A percentile compares a stretch with the other conserved stretches of the same genome.
phyloP scores from a whole-genome alignment of 2,329 filamentous ascomycete species.

The Rhytidhysteron rufulum region DNA sequence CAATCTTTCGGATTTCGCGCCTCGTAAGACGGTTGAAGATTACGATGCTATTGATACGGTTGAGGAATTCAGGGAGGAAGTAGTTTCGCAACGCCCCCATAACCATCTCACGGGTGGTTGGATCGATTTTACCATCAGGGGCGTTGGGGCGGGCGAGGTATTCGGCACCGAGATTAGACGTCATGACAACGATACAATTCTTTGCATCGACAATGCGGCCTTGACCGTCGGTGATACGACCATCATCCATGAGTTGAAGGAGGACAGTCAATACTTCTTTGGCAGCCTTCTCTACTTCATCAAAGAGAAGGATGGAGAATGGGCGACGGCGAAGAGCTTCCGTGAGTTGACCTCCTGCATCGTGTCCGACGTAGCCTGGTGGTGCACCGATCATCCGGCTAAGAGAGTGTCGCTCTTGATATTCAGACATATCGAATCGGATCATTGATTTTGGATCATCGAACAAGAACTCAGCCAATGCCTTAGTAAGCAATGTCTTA shows the following conservation, averaged over 20 bases:
- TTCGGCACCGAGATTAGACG: conserved; percentile 93
- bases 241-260: conserved; percentile 99
- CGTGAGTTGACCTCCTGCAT: conserved; percentile 91
- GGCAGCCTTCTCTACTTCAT: conserved; percentile 97
- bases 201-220: conserved; percentile 89
- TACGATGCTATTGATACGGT: conserved; percentile 92
- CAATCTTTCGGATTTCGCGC: conserved; percentile 88
- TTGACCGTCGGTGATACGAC: conserved; percentile 96
- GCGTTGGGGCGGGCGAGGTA: conserved; percentile 77
- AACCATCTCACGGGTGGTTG: conserved; percentile 80
- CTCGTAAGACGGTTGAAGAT: conserved; percentile 97
- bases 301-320: conserved; percentile 96
- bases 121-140: conserved; percentile 80
- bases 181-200: conserved; percentile 99
- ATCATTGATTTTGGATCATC: conserved; percentile 98
- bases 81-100: conserved; percentile 89
- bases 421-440: conserved; percentile 99
- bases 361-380: conserved; percentile 94
- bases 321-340: conserved; percentile 90
- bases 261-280: conserved; percentile 97
- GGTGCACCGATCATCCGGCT: conserved; percentile 98
- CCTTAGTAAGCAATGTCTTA: conserved; percentile 96
- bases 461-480: conserved; percentile 94
- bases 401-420: conserved; percentile 93
- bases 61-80: conserved; percentile 97